phyloP scores from a whole-genome alignment of 1,284 basidiomycete genomes.

The Trametes pubescens region DNA sequence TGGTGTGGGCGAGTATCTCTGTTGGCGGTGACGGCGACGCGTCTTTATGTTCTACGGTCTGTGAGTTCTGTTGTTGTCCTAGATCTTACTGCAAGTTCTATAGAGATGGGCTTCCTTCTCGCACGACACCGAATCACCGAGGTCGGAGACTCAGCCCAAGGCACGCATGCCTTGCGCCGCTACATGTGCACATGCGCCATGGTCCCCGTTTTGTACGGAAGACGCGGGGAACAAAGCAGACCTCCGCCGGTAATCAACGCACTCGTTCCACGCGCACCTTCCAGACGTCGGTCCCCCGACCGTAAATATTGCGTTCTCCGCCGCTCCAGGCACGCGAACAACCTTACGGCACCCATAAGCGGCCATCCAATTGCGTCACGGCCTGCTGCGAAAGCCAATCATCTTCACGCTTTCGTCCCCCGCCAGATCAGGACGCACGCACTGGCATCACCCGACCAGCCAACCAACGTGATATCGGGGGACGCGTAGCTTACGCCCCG shows the following conservation, averaged over 20 bases:
- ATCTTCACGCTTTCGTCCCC: neutral
- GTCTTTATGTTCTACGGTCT: neutral
- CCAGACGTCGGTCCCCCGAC: neutral
- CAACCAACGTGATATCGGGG: constrained; percentile 2
- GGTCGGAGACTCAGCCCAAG: too few relatives aligned
- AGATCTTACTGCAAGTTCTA: neutral
- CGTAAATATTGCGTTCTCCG: neutral
- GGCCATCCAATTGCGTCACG: neutral
- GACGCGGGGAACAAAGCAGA: neutral
- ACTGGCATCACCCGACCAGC: constrained; percentile 2
- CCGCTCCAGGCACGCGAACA: neutral
- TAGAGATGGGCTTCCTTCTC: neutral
- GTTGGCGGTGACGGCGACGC: neutral
- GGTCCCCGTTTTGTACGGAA: too few relatives aligned
- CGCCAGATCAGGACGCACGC: constrained; percentile 7
- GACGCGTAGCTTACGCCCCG: too few relatives aligned
- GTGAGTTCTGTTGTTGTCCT: constrained; percentile 1
- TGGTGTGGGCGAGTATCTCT: neutral
- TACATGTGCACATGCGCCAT: too few relatives aligned
- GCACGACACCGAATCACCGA: neutral
- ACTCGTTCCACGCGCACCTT: neutral
- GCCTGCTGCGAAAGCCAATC: constrained; percentile 9
- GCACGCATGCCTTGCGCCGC: too few relatives aligned
- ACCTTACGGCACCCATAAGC: neutral
- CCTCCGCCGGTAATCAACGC: neutral